Evolutionary conservation across 768 basidiomycete genomes (phyloP).

Genomic region (Leccinum fibrillosum): DNA sequence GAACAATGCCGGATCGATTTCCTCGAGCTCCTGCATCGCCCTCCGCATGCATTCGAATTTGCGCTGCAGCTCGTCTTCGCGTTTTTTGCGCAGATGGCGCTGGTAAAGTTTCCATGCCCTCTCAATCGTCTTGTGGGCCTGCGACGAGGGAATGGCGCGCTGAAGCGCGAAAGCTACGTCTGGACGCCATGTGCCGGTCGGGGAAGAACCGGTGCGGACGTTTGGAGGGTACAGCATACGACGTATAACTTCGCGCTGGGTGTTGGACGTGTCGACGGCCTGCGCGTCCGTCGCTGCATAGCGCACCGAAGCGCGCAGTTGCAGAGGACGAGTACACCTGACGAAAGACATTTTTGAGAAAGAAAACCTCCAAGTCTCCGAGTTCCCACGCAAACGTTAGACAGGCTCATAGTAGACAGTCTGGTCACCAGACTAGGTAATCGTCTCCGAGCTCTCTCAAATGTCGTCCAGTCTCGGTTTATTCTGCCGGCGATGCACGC

Average conservation of each 20-base stretch:
- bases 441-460: conserved; percentile 16
- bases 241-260: conserved; percentile 70
- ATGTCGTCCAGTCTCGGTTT: conserved; percentile 16
- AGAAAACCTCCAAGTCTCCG: background rate
- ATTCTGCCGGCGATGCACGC: conserved; percentile 26
- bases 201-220: conserved; percentile 64
- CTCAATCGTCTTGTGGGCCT: conserved; percentile 90
- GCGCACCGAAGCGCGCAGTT: conserved; percentile 39
- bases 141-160: conserved; percentile 80
- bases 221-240: conserved; percentile 79
- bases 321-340: conserved; percentile 31
- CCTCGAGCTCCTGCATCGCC: conserved; percentile 80
- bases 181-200: conserved; percentile 81
- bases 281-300: conserved; percentile 37
- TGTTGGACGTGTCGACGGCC: conserved; percentile 40
- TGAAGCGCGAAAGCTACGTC: conserved; percentile 75
- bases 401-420: too few relatives aligned
- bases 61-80: conserved; percentile 64
- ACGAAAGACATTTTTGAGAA: conserved; percentile 41
- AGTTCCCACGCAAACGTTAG: conserved; percentile 25
- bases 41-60: conserved; percentile 80
- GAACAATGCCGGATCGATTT: conserved; percentile 49
- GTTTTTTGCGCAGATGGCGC: conserved; percentile 66
- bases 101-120: conserved; percentile 85
- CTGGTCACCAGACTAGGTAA: too few relatives aligned